Conservation (phyloP, 2,329 filamentous ascomycete genomes). For the Achaetomium macrosporum region DNA sequence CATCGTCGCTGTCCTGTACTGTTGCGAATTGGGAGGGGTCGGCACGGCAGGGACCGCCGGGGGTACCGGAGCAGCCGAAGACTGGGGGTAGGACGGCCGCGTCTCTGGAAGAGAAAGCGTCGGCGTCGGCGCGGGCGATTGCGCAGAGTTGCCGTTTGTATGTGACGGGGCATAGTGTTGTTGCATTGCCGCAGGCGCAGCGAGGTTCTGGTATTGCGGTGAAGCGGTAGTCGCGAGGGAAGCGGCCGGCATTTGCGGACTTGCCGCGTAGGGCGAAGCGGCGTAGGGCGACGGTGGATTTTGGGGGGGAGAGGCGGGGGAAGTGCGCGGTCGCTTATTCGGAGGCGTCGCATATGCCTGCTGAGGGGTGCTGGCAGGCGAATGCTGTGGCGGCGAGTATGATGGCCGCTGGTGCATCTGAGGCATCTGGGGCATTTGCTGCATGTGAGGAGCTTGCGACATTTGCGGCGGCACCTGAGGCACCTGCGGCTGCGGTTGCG, state of each 20-base stretch:
- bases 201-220: slow-evolving; percentile 33
- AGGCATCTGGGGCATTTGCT: slow-evolving; percentile 31
- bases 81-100: slow-evolving; percentile 14
- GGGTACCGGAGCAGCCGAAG: slow-evolving; percentile 12
- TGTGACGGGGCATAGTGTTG: slow-evolving; percentile 17
- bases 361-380: slow-evolving; percentile 47
- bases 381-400: slow-evolving; percentile 58
- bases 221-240: slow-evolving; percentile 27
- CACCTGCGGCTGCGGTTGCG: slow-evolving; percentile 53
- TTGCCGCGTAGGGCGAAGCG: slow-evolving; percentile 32
- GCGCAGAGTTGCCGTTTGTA: slow-evolving; percentile 22
- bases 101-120: slow-evolving; percentile 19
- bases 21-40: slow-evolving; percentile 14
- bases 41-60: slow-evolving; percentile 1
- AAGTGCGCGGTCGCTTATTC: slow-evolving; percentile 66
- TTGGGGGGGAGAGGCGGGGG: slow-evolving; percentile 44
- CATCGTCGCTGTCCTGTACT: slow-evolving; percentile 26
- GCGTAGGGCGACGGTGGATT: slow-evolving; percentile 35
- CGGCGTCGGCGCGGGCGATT: slow-evolving; percentile 10
- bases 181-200: slow-evolving; percentile 26
- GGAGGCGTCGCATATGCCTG: slow-evolving; percentile 55
- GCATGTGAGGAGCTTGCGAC: slow-evolving; percentile 22
- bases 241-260: slow-evolving; percentile 11
- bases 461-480: slow-evolving; percentile 36
- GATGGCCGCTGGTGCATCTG: slow-evolving; percentile 42